Percentiles rank a stretch among this genome's conserved stretches.
These are phyloP conservation scores for Harrya chromipes DNA, from an alignment of 768 basidiomycete species.

Conservation along the genomic window DNA sequence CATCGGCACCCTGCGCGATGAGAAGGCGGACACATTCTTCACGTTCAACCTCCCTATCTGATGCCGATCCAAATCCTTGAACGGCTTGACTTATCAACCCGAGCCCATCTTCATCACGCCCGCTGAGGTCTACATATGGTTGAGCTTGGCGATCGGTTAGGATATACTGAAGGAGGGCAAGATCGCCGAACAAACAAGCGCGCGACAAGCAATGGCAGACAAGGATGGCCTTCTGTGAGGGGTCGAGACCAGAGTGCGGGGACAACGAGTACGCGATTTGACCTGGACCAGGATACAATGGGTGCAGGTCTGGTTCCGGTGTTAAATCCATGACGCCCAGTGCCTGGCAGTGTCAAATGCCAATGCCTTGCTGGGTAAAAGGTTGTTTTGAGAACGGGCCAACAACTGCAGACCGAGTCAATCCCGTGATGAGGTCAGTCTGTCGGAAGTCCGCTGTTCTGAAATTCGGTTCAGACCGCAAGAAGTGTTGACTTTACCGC, in stretches of 20 bases:
- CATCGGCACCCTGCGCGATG: slow-evolving; percentile 73
- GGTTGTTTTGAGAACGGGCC: slow-evolving; percentile 4
- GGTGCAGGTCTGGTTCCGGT: slow-evolving; percentile 78
- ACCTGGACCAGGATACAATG: slow-evolving; percentile 66
- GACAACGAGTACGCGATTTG: slow-evolving; percentile 64
- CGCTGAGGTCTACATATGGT: slow-evolving; percentile 59
- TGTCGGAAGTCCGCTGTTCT: slow-evolving; percentile 3
- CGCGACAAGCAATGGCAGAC: slow-evolving; percentile 72
- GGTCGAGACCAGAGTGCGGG: slow-evolving; percentile 62
- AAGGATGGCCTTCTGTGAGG: slow-evolving; percentile 65
- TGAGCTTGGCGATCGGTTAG: slow-evolving; percentile 67
- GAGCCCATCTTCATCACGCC: slow-evolving; percentile 83
- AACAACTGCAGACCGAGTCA: slow-evolving; percentile 8
- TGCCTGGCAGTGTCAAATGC: slow-evolving; percentile 30
- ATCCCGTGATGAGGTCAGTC: slow-evolving; percentile 4
- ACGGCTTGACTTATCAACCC: slow-evolving; percentile 75
- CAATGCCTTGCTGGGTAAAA: neutral
- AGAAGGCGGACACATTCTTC: slow-evolving; percentile 87
- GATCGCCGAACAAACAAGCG: slow-evolving; percentile 76
- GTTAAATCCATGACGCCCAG: slow-evolving; percentile 49
- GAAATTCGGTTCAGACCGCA: slow-evolving; percentile 18
- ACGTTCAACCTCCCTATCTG: slow-evolving; percentile 81
- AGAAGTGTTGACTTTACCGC: slow-evolving; percentile 7
- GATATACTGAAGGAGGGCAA: slow-evolving; percentile 67
- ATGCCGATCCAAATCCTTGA: slow-evolving; percentile 78